Evolutionary conservation across 225 moss, liverwort and hornwort genomes (phyloP).

Genomic region (Antitrichia curtipendula): DNA sequence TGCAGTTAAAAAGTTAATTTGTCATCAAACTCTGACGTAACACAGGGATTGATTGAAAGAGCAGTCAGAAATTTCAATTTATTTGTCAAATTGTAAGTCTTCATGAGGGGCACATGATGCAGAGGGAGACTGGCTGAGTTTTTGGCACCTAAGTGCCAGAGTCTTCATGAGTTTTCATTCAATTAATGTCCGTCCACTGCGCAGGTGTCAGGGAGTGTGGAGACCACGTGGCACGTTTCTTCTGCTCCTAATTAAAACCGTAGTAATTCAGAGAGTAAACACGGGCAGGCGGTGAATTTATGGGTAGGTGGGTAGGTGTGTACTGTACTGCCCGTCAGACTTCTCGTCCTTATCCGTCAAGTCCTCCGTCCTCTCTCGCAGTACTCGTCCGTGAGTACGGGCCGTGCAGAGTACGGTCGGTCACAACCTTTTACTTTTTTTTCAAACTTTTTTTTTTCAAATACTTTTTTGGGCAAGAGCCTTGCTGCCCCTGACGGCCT

Average conservation of each 20-base stretch:
- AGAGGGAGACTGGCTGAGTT: not conserved
- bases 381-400: slow-evolving; percentile 21
- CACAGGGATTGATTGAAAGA: not conserved
- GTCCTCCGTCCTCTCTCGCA: not conserved
- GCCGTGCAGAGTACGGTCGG: slow-evolving; percentile 5
- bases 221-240: not conserved
- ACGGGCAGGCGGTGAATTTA: not conserved
- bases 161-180: not conserved
- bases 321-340: not conserved
- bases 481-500: not conserved
- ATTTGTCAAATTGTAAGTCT: not conserved
- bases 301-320: not conserved
- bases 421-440: not conserved
- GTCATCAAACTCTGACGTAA: not conserved
- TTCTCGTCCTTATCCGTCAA: slow-evolving; percentile 12
- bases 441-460: too few species aligned
- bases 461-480: not conserved
- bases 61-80: not conserved
- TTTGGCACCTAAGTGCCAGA: not conserved
- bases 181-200: not conserved
- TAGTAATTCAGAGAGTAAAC: too few species aligned
- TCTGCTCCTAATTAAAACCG: not conserved
- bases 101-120: not conserved
- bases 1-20: not conserved
- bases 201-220: not conserved